phyloP scores from a whole-genome alignment of 2,329 filamentous ascomycete genomes.

The Sclerotinia minor region DNA sequence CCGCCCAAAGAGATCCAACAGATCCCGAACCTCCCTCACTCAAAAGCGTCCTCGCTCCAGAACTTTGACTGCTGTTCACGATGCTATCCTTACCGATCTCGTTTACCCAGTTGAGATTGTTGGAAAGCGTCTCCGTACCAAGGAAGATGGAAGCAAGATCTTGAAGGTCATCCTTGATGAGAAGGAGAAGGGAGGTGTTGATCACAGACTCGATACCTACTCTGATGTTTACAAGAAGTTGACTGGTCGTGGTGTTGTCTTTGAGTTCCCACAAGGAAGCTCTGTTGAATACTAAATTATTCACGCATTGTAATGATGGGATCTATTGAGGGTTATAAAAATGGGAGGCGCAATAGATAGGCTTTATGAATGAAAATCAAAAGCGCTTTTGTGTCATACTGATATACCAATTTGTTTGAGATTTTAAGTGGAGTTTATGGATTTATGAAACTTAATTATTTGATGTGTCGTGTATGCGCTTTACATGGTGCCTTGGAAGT shows the following conservation, averaged over 20 bases:
- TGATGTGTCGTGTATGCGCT: background rate
- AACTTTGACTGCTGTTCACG: slow-evolving; percentile 98
- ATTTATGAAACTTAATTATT: slow-evolving; percentile 1
- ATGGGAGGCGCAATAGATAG: slow-evolving; percentile 24
- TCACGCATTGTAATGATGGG: slow-evolving; percentile 16
- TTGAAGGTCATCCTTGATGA: slow-evolving; percentile 99
- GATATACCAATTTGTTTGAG: slow-evolving; percentile 21
- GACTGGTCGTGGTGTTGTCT: slow-evolving; percentile 93
- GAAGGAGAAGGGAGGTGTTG: slow-evolving; percentile 99
- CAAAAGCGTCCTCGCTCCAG: slow-evolving; percentile 98
- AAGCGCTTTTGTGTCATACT: slow-evolving; percentile 24
- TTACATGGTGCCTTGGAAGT: background rate
- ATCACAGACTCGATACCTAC: slow-evolving; percentile 99
- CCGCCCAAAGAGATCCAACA: slow-evolving; percentile 96
- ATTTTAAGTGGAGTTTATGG: slow-evolving; percentile 11
- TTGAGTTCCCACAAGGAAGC: slow-evolving; percentile 93
- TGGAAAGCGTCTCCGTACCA: slow-evolving; percentile 97
- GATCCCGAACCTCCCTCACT: slow-evolving; percentile 91
- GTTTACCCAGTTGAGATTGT: slow-evolving; percentile 99
- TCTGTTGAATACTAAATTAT: slow-evolving; percentile 73
- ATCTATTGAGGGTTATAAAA: slow-evolving; percentile 18
- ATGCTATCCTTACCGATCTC: slow-evolving; percentile 95
- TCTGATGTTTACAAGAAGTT: slow-evolving; percentile 98
- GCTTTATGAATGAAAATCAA: slow-evolving; percentile 25
- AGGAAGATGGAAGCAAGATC: slow-evolving; percentile 97